Percentiles rank a stretch among this genome's conserved stretches.
These are phyloP conservation scores for Lipomyces sp. DNA, from an alignment of 805 yeast species.

Conservation along the genomic window DNA sequence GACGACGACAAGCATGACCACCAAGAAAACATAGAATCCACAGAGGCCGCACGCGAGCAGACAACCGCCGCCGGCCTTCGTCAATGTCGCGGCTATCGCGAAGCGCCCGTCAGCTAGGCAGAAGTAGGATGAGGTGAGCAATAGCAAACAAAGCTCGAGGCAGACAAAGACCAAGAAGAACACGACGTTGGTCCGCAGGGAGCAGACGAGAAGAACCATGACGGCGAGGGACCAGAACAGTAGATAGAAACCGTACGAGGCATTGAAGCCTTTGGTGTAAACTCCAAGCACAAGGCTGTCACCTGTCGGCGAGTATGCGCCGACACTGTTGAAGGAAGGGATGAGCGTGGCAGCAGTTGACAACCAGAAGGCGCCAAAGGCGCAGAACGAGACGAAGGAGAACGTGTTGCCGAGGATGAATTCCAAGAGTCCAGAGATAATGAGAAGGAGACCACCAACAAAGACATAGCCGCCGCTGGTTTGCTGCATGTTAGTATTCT, in stretches of 20 bases:
- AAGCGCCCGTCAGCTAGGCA: conserved; percentile 4
- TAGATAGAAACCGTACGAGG: conserved; percentile 24
- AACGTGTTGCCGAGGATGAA: conserved; percentile 30
- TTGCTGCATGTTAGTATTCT: no score
- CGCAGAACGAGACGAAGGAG: conserved; percentile 26
- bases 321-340: conserved; percentile 26
- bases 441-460: conserved; percentile 23
- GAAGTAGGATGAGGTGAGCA: conserved; percentile 23
- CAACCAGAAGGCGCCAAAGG: conserved; percentile 28
- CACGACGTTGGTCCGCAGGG: conserved; percentile 25
- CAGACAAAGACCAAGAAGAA: conserved; percentile 20
- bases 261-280: conserved; percentile 14
- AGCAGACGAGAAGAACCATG: conserved; percentile 17
- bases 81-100: conserved; percentile 4
- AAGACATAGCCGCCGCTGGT: conserved; percentile 22
- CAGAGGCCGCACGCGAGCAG: conserved; percentile 18
- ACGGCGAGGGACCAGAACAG: conserved; percentile 22
- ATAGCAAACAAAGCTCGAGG: conserved; percentile 15
- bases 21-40: conserved; percentile 25
- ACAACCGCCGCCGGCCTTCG: conserved; percentile 26
- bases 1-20: conserved; percentile 26
- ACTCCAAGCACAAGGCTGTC: conserved; percentile 15
- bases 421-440: conserved; percentile 27
- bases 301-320: conserved; percentile 27
- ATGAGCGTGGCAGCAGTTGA: conserved; percentile 23